These are phyloP conservation scores for Hymenochaete sp. DNA, from an alignment of 1,284 basidiomycete genomes.

Conservation along the genomic window DNA sequence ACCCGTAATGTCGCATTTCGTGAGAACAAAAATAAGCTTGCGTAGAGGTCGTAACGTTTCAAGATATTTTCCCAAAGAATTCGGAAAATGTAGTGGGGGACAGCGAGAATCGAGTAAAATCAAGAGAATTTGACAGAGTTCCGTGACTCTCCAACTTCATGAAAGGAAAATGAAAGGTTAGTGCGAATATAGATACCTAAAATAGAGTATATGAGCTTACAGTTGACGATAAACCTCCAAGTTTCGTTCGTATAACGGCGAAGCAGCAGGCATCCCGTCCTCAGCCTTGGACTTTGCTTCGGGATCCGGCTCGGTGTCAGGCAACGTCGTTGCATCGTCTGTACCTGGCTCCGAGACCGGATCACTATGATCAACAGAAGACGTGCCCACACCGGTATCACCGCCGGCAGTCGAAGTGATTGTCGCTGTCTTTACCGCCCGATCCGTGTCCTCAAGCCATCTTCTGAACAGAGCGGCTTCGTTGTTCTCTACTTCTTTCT, in stretches of 20 bases:
- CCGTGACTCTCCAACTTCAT: constrained; percentile 76
- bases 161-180: constrained; percentile 1
- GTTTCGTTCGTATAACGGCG: constrained; percentile 82
- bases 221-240: constrained; percentile 89
- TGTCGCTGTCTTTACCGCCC: constrained; percentile 19
- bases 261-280: constrained; percentile 46
- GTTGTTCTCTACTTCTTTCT: constrained; percentile 80
- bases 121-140: constrained; percentile 78
- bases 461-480: constrained; percentile 72
- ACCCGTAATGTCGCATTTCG: constrained; percentile 76
- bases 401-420: constrained; percentile 29
- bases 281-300: constrained; percentile 18
- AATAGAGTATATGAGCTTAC: constrained; percentile 33
- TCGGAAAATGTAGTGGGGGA: constrained; percentile 52
- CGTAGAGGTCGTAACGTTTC: constrained; percentile 32
- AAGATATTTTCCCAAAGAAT: constrained; percentile 38
- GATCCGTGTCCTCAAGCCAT: constrained; percentile 63
- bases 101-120: constrained; percentile 83
- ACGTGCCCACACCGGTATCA: constrained; percentile 36
- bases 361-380: too few relatives aligned
- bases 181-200: constrained; percentile 11
- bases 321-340: too few relatives aligned
- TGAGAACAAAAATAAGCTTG: constrained; percentile 72
- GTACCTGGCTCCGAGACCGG: constrained; percentile 12
- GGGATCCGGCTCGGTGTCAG: constrained; percentile 14